Conservation (phyloP, 2,329 filamentous ascomycete species). For the Hypoxylon sp. region DNA sequence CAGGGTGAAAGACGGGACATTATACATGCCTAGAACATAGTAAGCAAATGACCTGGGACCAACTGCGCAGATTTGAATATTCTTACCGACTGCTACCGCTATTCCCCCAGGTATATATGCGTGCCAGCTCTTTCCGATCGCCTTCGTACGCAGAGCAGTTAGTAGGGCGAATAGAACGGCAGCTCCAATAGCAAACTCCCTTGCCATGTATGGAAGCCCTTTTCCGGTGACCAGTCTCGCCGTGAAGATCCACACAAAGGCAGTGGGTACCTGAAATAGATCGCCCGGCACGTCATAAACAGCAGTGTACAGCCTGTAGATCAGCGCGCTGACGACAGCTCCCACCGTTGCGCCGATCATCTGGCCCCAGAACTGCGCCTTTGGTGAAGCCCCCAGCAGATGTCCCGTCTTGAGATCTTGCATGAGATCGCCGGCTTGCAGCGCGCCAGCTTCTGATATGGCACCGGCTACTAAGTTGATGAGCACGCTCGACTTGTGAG, state of each 20-base stretch:
- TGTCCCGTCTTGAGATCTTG: conserved; percentile 98
- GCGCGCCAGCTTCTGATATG: conserved; percentile 81
- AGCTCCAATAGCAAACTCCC: conserved; percentile 79
- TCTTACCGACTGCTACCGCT: conserved; percentile 86
- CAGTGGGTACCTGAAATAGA: conserved; percentile 92
- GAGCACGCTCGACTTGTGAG: conserved; percentile 83
- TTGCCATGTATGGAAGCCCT: conserved; percentile 83
- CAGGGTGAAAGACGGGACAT: conserved; percentile 93
- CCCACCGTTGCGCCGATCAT: conserved; percentile 88
- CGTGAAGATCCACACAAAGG: conserved; percentile 97
- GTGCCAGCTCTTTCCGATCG: conserved; percentile 68
- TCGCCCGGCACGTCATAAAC: conserved; percentile 90
- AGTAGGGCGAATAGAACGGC: conserved; percentile 75
- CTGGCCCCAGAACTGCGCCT: conserved; percentile 96
- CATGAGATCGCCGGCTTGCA: conserved; percentile 95
- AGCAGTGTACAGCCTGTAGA: conserved; percentile 86
- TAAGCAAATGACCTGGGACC: conserved; percentile 4
- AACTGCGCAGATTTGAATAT: background rate
- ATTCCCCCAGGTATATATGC: conserved; percentile 88
- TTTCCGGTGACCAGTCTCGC: conserved; percentile 90
- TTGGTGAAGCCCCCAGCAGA: conserved; percentile 87
- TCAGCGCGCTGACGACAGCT: conserved; percentile 82
- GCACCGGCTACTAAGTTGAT: conserved; percentile 96
- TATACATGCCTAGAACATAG: conserved; percentile 80
- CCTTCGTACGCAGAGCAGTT: conserved; percentile 74